A percentile compares a stretch with the other conserved stretches of the same genome.
These are phyloP conservation scores for Symbiodinium pilosum DNA, from an alignment of 73 alveolate genomes.

Conservation along the genomic window DNA sequence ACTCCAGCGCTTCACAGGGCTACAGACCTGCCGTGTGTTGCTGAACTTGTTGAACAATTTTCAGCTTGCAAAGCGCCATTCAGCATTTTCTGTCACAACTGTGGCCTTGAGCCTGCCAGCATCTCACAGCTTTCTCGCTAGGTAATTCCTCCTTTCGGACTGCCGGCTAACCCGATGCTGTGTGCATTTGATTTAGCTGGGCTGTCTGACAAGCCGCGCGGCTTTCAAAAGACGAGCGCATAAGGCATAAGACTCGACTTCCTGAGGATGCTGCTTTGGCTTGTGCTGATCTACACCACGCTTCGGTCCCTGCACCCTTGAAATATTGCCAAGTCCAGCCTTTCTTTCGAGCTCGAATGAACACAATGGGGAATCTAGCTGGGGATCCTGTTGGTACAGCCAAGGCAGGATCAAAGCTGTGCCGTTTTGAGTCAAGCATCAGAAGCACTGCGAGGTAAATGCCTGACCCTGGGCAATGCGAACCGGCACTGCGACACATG, in stretches of 20 bases:
- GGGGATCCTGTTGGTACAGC: not conserved
- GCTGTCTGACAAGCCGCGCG: not conserved
- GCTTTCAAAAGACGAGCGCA: not conserved
- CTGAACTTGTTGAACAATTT: no score
- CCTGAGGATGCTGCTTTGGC: not conserved
- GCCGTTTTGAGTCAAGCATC: no score
- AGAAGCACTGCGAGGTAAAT: slow-evolving; percentile 7
- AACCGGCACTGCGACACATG: slow-evolving; percentile 42
- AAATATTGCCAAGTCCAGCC: not conserved
- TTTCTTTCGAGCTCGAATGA: not conserved
- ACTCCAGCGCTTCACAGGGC: no score
- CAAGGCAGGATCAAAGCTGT: not conserved
- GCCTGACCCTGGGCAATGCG: slow-evolving; percentile 41
- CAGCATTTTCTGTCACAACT: no score
- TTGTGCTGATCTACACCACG: no score
- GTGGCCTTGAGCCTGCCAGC: not conserved
- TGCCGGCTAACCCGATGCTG: not conserved
- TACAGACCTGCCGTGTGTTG: no score
- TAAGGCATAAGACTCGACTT: not conserved
- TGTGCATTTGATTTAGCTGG: not conserved
- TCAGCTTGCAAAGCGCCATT: no score
- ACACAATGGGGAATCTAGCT: not conserved
- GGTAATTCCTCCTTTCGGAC: no score
- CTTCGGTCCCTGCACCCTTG: not conserved
- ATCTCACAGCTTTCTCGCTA: not conserved